A percentile compares a stretch with the other conserved stretches of the same genome.
Evolutionary conservation across 192 early-diverging fungal genomes (phyloP).

Genomic region (Backusella macrospora): DNA sequence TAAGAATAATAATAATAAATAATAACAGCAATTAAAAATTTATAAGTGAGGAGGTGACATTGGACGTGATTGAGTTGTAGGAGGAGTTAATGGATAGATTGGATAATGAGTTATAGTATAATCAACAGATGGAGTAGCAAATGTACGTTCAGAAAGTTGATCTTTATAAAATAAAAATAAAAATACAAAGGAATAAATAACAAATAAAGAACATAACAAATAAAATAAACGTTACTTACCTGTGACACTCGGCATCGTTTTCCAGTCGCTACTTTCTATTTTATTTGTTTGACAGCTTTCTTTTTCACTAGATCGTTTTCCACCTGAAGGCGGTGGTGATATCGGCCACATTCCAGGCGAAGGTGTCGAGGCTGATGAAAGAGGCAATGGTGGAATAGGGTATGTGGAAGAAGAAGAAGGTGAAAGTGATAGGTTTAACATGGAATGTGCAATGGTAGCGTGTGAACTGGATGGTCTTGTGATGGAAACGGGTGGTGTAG

Average conservation of each 20-base stretch:
- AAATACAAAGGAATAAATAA: too few species aligned
- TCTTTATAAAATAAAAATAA: constrained; percentile 19
- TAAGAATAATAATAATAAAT: too few species aligned
- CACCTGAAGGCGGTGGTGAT: constrained; percentile 13
- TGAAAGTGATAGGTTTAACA: constrained; percentile 32
- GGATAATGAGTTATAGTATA: constrained; percentile 38
- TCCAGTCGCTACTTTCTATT: constrained; percentile 26
- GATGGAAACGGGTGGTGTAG: constrained; percentile 18
- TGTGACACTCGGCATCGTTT: constrained; percentile 41
- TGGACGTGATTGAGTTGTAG: constrained; percentile 26
- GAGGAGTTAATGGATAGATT: constrained; percentile 45
- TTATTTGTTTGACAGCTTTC: neutral
- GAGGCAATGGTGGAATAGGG: neutral
- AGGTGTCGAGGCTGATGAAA: constrained; percentile 19
- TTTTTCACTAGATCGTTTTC: neutral
- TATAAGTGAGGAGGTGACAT: constrained; percentile 19
- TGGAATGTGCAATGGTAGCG: constrained; percentile 32
- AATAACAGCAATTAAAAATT: too few species aligned
- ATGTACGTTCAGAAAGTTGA: constrained; percentile 43
- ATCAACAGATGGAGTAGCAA: constrained; percentile 32
- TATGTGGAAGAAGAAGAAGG: constrained; percentile 31
- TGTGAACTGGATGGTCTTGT: constrained; percentile 23
- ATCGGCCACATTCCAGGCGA: constrained; percentile 19
- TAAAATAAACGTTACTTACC: constrained; percentile 19
- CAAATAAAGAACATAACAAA: neutral